Percentiles rank a stretch among this genome's conserved stretches.
Evolutionary conservation across 768 basidiomycete species (phyloP).

Genomic region (Mycena polygramma): DNA sequence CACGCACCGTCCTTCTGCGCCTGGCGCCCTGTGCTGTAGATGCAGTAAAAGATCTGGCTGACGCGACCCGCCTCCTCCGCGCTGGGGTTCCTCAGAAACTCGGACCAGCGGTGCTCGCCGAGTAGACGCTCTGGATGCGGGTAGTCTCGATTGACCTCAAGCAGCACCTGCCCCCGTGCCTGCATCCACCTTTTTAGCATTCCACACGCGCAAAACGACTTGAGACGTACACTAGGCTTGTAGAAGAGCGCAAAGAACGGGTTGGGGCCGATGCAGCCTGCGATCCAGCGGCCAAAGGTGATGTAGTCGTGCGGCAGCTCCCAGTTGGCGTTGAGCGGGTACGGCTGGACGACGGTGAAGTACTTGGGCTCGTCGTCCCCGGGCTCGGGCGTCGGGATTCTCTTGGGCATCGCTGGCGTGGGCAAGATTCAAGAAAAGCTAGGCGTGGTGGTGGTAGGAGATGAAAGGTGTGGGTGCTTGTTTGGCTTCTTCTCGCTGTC

Average conservation of each 20-base stretch:
- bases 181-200: too few species aligned
- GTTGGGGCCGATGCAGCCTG: conserved; percentile 54
- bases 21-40: conserved; percentile 56
- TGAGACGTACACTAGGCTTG: conserved; percentile 61
- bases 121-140: conserved; percentile 53
- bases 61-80: conserved; percentile 52
- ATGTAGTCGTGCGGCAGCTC: conserved; percentile 54
- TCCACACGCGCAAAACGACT: too few species aligned
- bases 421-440: conserved; percentile 1
- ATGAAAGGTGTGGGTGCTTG: neutral
- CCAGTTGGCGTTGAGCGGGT: conserved; percentile 64
- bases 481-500: neutral
- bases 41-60: conserved; percentile 58
- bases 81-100: conserved; percentile 57
- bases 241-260: conserved; percentile 59
- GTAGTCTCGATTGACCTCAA: conserved; percentile 59
- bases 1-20: conserved; percentile 64
- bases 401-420: conserved; percentile 42
- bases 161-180: conserved; percentile 62
- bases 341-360: conserved; percentile 62
- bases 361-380: conserved; percentile 60
- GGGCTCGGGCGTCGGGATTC: conserved; percentile 44
- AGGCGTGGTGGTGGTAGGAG: conserved; percentile 12
- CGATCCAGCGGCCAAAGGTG: conserved; percentile 62
- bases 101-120: conserved; percentile 65